Base-by-base conservation (phyloP, 352 stramenopile species). In the Globisporangium viniferum region DNA sequence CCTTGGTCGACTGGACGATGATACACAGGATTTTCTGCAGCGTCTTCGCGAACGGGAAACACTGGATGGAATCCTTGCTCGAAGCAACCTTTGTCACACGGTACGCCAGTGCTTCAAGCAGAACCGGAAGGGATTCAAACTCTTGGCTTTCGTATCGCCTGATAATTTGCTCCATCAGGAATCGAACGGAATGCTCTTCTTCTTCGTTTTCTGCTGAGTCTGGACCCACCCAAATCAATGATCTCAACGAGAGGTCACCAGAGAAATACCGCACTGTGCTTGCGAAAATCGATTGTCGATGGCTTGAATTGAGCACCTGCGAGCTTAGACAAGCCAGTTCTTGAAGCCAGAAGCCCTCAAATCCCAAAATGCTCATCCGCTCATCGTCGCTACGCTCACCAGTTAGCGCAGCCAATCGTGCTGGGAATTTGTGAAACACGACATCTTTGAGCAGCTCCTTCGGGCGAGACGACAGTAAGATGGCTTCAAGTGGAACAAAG, bases 201-300 rank as follows among this genome's bases (percentile, higher is more conserved):
- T 77, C 73, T 33, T 55, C 18, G 41, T 24, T 70, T 12, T 51
- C 44, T 22, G 18, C 62, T 7, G 39, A 56, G 31, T 61, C 41
- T 57, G 48, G 31, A 41, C 55, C 31, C 60, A 79, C 66, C 73
- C 73, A 79, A 22, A 70, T 58, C 71, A 79, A 70, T 9, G 73
- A 79, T 64, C 70, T 60, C 71, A 65, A 72, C 12, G 20, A 5
- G 51, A 53, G 72, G 9, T 67, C 41, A 7, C 72, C 64, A 46
- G 68, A 64, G 67, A 75, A 75, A 58, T 71, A 58, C 22, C 57
- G 68, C 12, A 73, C 33, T 5, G 61, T 59, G 15, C 44, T 68
- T 31, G 73, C 69, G 6, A 77, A 64, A 27, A 69, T 68, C 54
- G 65, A 54, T 46, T 75, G 64, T 64, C 70, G 67, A 27, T 71